These are phyloP conservation scores for Boechera retrofracta DNA, from an alignment of 345 rosid genomes.

Conservation along the genomic window DNA sequence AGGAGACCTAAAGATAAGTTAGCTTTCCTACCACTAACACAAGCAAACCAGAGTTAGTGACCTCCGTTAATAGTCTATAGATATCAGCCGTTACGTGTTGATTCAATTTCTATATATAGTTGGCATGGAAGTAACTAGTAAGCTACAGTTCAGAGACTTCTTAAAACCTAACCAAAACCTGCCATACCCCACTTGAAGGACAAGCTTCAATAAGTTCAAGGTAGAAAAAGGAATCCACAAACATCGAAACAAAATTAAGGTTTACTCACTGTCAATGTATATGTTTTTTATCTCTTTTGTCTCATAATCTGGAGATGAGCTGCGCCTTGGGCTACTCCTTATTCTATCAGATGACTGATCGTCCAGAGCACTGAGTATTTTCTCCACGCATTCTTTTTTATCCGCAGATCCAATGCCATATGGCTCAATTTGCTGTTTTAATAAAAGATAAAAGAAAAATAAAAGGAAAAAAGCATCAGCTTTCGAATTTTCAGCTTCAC, in stretches of 20 bases:
- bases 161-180: conserved; percentile 19
- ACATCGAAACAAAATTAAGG: not conserved
- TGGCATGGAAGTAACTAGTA: conserved; percentile 14
- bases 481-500: conserved; percentile 15
- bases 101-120: not conserved
- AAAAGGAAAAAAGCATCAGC: conserved; percentile 6
- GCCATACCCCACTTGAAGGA: conserved; percentile 9
- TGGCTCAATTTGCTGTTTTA: conserved; percentile 78
- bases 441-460: conserved; percentile 1
- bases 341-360: conserved; percentile 56
- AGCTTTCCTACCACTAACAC: conserved; percentile 22
- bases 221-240: conserved; percentile 9
- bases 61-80: not conserved
- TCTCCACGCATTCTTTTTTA: conserved; percentile 53
- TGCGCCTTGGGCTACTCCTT: conserved; percentile 52
- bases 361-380: conserved; percentile 51
- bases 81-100: not conserved
- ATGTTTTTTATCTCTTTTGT: conserved; percentile 89
- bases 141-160: not conserved
- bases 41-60: not conserved
- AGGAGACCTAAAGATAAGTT: conserved; percentile 7
- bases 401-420: conserved; percentile 58
- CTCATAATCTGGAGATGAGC: conserved; percentile 74
- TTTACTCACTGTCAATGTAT: conserved; percentile 88
- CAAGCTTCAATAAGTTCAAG: conserved; percentile 2